Conservation (phyloP, 2,329 filamentous ascomycete species). For the Xylaria sp. region DNA sequence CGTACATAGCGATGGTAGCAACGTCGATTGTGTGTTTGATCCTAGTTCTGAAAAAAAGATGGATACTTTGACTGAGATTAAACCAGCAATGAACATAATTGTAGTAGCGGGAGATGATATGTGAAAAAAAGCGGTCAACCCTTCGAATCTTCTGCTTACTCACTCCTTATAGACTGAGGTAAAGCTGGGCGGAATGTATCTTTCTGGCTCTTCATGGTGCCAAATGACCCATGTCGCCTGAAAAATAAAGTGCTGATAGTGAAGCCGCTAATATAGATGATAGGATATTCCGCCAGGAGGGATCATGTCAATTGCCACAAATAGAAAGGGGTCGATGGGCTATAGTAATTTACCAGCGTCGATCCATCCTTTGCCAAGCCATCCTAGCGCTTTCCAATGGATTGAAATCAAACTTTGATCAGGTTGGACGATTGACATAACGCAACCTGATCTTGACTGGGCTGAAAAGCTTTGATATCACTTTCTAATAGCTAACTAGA, state of each 20-base stretch:
- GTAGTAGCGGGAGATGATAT: not conserved
- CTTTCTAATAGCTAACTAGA: slow-evolving; percentile 1
- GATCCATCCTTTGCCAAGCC: slow-evolving; percentile 8
- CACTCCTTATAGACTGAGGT: not conserved
- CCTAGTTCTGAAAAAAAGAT: not conserved
- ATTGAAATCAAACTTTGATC: slow-evolving; percentile 8
- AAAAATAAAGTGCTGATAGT: not conserved
- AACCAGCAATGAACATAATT: not conserved
- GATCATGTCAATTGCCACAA: slow-evolving; percentile 1
- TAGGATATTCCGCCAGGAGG: slow-evolving; percentile 3
- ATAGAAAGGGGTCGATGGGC: slow-evolving; percentile 2
- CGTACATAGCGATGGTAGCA: slow-evolving; percentile 37
- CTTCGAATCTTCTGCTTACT: slow-evolving; percentile 11
- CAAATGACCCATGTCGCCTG: not conserved
- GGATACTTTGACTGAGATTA: slow-evolving; percentile 1
- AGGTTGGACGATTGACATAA: slow-evolving; percentile 6
- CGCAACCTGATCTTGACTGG: slow-evolving; percentile 1
- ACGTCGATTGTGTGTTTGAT: not conserved
- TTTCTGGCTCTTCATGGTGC: not conserved
- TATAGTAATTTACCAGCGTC: slow-evolving; percentile 18
- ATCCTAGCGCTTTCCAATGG: slow-evolving; percentile 10
- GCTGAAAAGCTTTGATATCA: not conserved
- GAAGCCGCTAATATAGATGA: slow-evolving; percentile 2
- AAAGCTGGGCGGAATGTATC: not conserved
- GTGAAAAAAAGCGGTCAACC: slow-evolving; percentile 1